These are phyloP conservation scores for Clarkia xantiana DNA, from an alignment of 345 rosid genomes.

Conservation along the genomic window DNA sequence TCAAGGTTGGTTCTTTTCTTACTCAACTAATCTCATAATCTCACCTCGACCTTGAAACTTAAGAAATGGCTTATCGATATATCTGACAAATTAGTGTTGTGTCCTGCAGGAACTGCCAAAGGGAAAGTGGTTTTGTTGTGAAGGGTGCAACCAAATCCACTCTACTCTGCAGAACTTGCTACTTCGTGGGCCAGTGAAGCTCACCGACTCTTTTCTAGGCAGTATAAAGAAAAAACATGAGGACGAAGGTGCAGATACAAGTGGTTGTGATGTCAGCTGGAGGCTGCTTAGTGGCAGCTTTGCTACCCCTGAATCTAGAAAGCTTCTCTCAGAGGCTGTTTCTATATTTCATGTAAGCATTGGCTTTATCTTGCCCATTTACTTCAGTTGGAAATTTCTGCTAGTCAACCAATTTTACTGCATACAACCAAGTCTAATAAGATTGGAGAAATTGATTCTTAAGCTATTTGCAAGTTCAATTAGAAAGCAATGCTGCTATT, in stretches of 20 bases:
- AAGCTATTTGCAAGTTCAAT: too few relatives aligned
- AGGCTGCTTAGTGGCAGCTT: slow-evolving; percentile 66
- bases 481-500: too few relatives aligned
- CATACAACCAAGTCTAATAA: too few relatives aligned
- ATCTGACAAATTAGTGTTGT: slow-evolving; percentile 7
- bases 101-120: slow-evolving; percentile 65
- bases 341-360: slow-evolving; percentile 80
- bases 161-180: slow-evolving; percentile 60
- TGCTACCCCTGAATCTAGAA: slow-evolving; percentile 43
- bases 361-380: slow-evolving; percentile 1
- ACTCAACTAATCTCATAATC: slow-evolving; percentile 4
- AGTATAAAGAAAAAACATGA: slow-evolving; percentile 35
- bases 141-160: slow-evolving; percentile 57
- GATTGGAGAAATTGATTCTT: too few relatives aligned
- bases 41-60: neutral
- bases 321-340: slow-evolving; percentile 74
- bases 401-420: too few relatives aligned
- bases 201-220: slow-evolving; percentile 49
- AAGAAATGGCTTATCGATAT: too few relatives aligned
- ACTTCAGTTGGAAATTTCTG: too few relatives aligned
- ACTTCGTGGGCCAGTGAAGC: slow-evolving; percentile 50
- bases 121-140: slow-evolving; percentile 92
- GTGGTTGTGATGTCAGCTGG: slow-evolving; percentile 59
- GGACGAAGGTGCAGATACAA: slow-evolving; percentile 23
- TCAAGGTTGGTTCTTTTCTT: slow-evolving; percentile 50